Percentiles rank a stretch among this genome's conserved stretches.
These are phyloP conservation scores for Leonotis leonurus DNA, from an alignment of 257 asterid species.

Conservation along the genomic window DNA sequence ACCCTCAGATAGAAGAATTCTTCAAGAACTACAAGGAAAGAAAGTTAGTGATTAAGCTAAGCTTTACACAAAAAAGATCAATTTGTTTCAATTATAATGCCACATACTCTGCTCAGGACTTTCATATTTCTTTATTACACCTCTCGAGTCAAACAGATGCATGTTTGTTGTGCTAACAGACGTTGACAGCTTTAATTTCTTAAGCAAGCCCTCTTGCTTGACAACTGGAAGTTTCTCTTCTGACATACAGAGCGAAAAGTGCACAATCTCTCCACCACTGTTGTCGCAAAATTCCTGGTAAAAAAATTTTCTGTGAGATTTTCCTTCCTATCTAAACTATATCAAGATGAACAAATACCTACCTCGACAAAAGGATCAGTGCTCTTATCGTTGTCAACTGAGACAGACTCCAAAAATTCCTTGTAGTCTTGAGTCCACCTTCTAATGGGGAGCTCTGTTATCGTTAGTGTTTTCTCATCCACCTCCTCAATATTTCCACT, in stretches of 20 bases:
- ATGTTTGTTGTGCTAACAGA: slow-evolving; percentile 76
- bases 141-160: slow-evolving; percentile 85
- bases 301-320: background rate
- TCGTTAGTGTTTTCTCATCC: slow-evolving; percentile 52
- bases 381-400: slow-evolving; percentile 58
- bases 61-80: background rate
- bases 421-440: slow-evolving; percentile 94
- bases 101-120: slow-evolving; percentile 88
- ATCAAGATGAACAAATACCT: background rate
- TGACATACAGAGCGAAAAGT: slow-evolving; percentile 48
- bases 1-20: slow-evolving; percentile 77
- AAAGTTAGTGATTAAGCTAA: background rate
- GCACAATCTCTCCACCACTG: slow-evolving; percentile 59
- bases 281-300: slow-evolving; percentile 60
- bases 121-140: slow-evolving; percentile 84
- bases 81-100: background rate
- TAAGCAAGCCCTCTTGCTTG: slow-evolving; percentile 65
- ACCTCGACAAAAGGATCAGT: slow-evolving; percentile 88
- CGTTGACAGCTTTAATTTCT: slow-evolving; percentile 75
- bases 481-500: slow-evolving; percentile 71
- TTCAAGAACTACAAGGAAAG: slow-evolving; percentile 68
- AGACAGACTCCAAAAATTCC: slow-evolving; percentile 75
- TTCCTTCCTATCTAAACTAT: background rate
- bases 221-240: slow-evolving; percentile 52
- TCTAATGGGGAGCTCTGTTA: slow-evolving; percentile 83